A percentile compares a stretch with the other conserved stretches of the same genome.
Evolutionary conservation across 2,329 filamentous ascomycete species (phyloP).

Genomic region (Dryadomyces quercivorus): DNA sequence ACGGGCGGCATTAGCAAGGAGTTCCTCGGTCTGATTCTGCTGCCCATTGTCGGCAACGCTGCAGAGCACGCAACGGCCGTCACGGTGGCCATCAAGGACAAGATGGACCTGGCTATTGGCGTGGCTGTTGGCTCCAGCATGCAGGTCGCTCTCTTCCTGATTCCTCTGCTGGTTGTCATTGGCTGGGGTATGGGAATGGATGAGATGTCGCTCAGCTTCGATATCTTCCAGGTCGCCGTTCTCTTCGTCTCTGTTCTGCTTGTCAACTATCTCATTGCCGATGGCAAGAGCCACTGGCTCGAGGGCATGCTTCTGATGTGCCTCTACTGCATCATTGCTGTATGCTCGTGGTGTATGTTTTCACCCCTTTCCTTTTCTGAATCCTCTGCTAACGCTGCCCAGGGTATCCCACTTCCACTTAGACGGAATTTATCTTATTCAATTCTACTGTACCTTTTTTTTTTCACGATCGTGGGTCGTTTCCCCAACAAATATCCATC

Average conservation of each 20-base stretch:
- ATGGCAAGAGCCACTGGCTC: conserved; percentile 73
- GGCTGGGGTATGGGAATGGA: conserved; percentile 64
- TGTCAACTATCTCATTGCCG: conserved; percentile 75
- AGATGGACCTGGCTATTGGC: conserved; percentile 74
- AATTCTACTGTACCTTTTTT: neutral
- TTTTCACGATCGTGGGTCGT: neutral
- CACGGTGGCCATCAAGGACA: conserved; percentile 69
- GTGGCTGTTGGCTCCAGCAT: conserved; percentile 72
- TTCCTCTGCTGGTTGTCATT: conserved; percentile 63
- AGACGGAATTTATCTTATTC: neutral
- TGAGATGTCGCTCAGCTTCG: conserved; percentile 73
- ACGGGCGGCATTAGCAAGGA: conserved; percentile 50
- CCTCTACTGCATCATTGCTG: conserved; percentile 68
- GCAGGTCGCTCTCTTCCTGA: conserved; percentile 69
- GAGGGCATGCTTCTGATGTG: conserved; percentile 67
- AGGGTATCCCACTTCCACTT: conserved; percentile 3
- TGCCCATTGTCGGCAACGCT: conserved; percentile 69
- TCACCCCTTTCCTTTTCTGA: neutral
- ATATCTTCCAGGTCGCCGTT: conserved; percentile 78
- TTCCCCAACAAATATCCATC: too few species aligned
- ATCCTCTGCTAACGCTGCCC: neutral
- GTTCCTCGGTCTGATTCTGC: conserved; percentile 63
- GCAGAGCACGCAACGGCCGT: conserved; percentile 73
- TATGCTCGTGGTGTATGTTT: conserved; percentile 48
- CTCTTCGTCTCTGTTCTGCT: conserved; percentile 75